phyloP scores from a whole-genome alignment of 176 grass and related monocot species.

The Sorghum bicolor region Sorghum_bicolor_NCBIv3 NC_012873.2:55569501-55570000 shows the following conservation, averaged over 20 bases:
- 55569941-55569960: constrained; percentile 20
- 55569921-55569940: constrained; percentile 57
- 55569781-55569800: not conserved
- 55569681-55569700: not conserved
- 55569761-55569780: constrained; percentile 6
- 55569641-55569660: not conserved
- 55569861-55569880: not conserved
- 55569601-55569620: not conserved
- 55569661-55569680: not conserved
- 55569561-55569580: constrained; percentile 5
- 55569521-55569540: not conserved
- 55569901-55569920: constrained; percentile 38
- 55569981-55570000: constrained; percentile 40
- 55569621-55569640: constrained; percentile 16
- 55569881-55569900: constrained; percentile 10
- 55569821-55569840: not conserved
- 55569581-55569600: not conserved
- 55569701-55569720: not conserved
- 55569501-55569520: constrained; percentile 21
- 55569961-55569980: constrained; percentile 54
- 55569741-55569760: not conserved
- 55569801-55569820: not conserved
- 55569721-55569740: not conserved
- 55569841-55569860: not conserved
- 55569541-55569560: not conserved